phyloP scores from a whole-genome alignment of 345 rosid species.

The Salix arbutifolia region DNA sequence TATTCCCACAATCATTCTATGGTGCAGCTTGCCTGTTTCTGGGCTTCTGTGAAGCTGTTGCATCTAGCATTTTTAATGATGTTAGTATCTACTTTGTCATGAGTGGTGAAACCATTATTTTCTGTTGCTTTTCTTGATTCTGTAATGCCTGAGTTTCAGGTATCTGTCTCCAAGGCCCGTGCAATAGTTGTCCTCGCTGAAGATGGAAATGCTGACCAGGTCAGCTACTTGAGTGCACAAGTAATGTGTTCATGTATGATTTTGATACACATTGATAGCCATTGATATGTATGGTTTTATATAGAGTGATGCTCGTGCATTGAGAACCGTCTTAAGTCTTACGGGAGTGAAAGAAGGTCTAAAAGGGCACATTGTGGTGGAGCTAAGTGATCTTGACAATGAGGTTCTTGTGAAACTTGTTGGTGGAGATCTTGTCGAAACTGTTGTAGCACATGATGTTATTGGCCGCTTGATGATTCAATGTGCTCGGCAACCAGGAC shows the following conservation, averaged over 20 bases:
- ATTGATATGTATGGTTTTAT: constrained; percentile 17
- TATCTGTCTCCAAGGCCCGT: constrained; percentile 73
- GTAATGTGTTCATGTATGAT: constrained; percentile 10
- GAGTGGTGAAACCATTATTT: constrained; percentile 5
- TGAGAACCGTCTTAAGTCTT: constrained; percentile 70
- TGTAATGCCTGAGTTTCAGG: constrained; percentile 34
- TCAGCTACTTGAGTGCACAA: constrained; percentile 24
- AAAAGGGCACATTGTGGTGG: constrained; percentile 70
- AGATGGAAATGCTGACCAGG: constrained; percentile 87
- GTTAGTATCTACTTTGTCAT: neutral
- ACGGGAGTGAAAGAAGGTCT: constrained; percentile 74
- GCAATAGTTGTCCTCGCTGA: constrained; percentile 70
- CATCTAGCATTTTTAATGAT: constrained; percentile 4
- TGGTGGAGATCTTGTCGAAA: constrained; percentile 70
- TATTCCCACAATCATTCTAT: neutral
- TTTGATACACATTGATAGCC: constrained; percentile 10
- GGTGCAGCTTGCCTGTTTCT: neutral
- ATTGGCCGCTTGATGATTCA: constrained; percentile 83
- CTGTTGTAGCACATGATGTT: constrained; percentile 78
- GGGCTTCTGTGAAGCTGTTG: constrained; percentile 1
- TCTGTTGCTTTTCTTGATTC: constrained; percentile 2
- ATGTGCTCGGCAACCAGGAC: constrained; percentile 77
- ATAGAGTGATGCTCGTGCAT: constrained; percentile 79
- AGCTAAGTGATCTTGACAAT: constrained; percentile 71
- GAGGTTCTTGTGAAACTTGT: constrained; percentile 79